Evolutionary conservation across 2,329 filamentous ascomycete genomes (phyloP), one percentile per base, ranked within the genome.

Genomic region (Teratosphaeria nubilosa): DNA sequence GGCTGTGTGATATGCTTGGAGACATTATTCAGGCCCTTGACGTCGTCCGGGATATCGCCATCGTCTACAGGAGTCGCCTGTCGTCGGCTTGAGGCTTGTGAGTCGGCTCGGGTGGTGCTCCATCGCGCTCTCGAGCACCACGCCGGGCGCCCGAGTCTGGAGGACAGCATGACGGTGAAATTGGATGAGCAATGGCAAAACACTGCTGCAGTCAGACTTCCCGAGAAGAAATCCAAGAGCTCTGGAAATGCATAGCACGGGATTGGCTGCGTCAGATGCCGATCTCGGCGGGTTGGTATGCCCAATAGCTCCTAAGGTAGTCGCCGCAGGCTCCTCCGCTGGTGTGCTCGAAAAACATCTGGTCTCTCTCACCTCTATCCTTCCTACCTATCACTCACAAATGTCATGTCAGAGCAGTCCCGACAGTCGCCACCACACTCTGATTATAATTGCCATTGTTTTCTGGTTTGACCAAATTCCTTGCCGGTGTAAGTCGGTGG

Each of bases 1-100:
- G 91, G 92, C 77, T 97, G 91, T 27, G 94, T 99, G 78, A 99
- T 92, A 72, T 80, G 75, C 61, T 84, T 79, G 61, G 91, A 96
- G 72, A 92, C 80, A 74, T 84, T 90, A 81, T 99, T 99, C 73
- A 96, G 83, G 67, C 65, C 67, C 57, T 64, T 54, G 53, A 55
- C 41, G 24, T 63, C 61, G 50, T 60, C 58, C 16, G 37, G 37
- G 22, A 51, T 22, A 16, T 41, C 34, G 34, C 34, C 34, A 54
- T 54, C 53, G 54, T 61, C 62, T 24, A 62, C 41, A 5, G 61
- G 58, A 10, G 57, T 62, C 9, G 61, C 60, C 22, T 54, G 32
- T 25, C 51, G 50, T 34, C 54, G 27, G 27, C 37, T 27, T 54
- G 22, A 27, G 41, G 53, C 41, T n/a, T 58, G 59, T 37, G 61